A percentile compares a stretch with the other conserved stretches of the same genome.
Evolutionary conservation across 331 rosid species (phyloP).

Genomic region (Spiraea crenata): DNA sequence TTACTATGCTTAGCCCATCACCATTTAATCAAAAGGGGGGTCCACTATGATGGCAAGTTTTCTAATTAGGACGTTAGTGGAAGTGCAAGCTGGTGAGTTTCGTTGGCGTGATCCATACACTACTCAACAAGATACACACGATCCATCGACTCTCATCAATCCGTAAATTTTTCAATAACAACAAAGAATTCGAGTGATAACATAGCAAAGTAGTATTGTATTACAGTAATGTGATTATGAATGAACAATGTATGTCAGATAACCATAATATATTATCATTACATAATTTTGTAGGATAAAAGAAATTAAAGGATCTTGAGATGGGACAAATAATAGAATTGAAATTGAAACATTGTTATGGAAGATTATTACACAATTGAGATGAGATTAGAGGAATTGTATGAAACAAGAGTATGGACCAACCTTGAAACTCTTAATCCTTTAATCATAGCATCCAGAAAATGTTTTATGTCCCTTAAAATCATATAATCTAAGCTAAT

Average conservation of each 20-base stretch:
- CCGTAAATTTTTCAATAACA: background rate
- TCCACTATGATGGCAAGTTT: constrained; percentile 9
- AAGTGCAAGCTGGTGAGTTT: constrained; percentile 11
- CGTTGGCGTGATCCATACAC: background rate
- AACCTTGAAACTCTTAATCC: constrained; percentile 1
- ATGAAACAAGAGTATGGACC: background rate
- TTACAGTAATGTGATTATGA: too few relatives aligned
- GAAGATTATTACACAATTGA: constrained; percentile 9
- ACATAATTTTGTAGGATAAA: too few relatives aligned
- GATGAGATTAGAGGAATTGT: background rate
- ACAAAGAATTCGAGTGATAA: background rate
- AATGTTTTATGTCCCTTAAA: background rate
- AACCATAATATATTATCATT: too few relatives aligned
- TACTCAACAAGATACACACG: background rate
- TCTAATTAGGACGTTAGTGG: constrained; percentile 31
- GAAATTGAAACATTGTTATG: constrained; percentile 3
- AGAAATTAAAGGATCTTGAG: too few relatives aligned
- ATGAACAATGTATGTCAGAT: too few relatives aligned
- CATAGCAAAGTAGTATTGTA: background rate
- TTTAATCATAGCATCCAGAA: background rate
- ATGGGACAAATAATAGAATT: background rate
- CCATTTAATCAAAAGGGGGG: background rate
- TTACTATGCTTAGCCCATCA: background rate
- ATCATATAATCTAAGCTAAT: constrained; percentile 7
- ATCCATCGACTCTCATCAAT: background rate